Base-by-base conservation (phyloP, 108 stramenopile species). In the Stephanodiscus minutulus region DNA sequence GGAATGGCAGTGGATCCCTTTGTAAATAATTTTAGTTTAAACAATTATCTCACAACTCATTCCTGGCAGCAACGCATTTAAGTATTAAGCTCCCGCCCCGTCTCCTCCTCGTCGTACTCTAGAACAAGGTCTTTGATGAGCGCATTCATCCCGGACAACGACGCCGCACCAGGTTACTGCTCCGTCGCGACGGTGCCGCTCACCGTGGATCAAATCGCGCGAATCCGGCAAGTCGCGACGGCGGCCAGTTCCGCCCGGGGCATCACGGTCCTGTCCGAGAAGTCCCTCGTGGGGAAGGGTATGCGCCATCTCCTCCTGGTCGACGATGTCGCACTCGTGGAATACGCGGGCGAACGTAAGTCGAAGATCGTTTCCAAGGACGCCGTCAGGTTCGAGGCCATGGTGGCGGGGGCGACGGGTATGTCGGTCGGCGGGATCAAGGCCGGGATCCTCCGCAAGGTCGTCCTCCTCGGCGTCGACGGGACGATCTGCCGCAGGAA, bases 321-420 rank as follows among this genome's bases (percentile, higher is more conserved):
- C 12, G 68, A 69, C 0, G 41, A 21, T 18, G 52, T n/a, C 9
- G 59, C 9, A 0, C n/a, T 62, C 0, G 61, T 69, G 15, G 68
- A 69, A 36, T 62, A 69, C 46, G 68, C 61, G 24, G 68, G 68
- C 18, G 61, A 64, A 48, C 28, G 68, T 5, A 69, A 69, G 61
- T 61, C 68, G 11, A 62, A 64, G n/a, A 63, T 63, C 50, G 25
- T 69, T 33, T 64, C 58, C 44, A 69, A 69, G 46, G 68, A 69
- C 46, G n/a, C 59, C 18, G 68, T 64, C 10, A 29, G 68, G 18
- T 69, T 64, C 27, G 24, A 24, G 46, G 61, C 61, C 46, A 69
- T 69, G 68, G 33, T 64, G n/a, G n/a, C 9, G 28, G 33, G 11
- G 36, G 3, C n/a, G 58, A 21, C 24, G 37, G 2, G 2, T 2